These are phyloP conservation scores for Tricholoma sp. DNA, from an alignment of 768 basidiomycete genomes.

Conservation along the genomic window DNA sequence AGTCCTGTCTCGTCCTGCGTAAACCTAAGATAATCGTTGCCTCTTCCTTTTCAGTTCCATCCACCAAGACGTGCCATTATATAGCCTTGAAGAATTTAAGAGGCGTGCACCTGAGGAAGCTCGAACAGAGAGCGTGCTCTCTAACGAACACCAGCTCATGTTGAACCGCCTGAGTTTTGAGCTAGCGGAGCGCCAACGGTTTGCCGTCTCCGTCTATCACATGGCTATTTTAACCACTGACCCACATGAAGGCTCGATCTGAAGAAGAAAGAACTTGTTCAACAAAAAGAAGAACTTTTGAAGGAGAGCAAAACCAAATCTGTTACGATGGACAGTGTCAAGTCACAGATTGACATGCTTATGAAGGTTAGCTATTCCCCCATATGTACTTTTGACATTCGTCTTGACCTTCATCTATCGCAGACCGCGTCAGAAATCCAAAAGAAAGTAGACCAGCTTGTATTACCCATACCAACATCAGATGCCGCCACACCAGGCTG, in stretches of 20 bases:
- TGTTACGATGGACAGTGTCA: slow-evolving; percentile 71
- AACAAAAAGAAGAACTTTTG: slow-evolving; percentile 73
- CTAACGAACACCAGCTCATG: slow-evolving; percentile 80
- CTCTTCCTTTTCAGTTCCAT: slow-evolving; percentile 52
- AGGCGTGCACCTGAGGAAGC: slow-evolving; percentile 65
- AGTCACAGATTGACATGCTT: slow-evolving; percentile 69
- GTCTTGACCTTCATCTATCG: slow-evolving; percentile 11
- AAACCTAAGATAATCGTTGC: neutral
- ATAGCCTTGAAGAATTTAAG: slow-evolving; percentile 64
- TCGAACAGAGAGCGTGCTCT: slow-evolving; percentile 52
- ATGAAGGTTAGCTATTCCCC: slow-evolving; percentile 50
- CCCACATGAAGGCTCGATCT: slow-evolving; percentile 56
- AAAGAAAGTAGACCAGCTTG: slow-evolving; percentile 70
- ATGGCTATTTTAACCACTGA: neutral
- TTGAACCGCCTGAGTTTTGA: slow-evolving; percentile 85
- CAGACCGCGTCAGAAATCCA: slow-evolving; percentile 70
- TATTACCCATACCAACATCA: slow-evolving; percentile 35
- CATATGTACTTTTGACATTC: slow-evolving; percentile 1
- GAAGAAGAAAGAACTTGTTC: slow-evolving; percentile 59
- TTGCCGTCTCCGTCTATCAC: slow-evolving; percentile 16
- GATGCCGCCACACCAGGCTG: slow-evolving; percentile 11
- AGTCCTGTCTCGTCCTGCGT: neutral
- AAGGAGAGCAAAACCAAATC: slow-evolving; percentile 76
- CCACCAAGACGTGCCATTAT: slow-evolving; percentile 82
- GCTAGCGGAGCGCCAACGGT: slow-evolving; percentile 86